Evolutionary conservation across 2,329 filamentous ascomycete species (phyloP).

Genomic region (Sodiomyces alkalinus): DNA sequence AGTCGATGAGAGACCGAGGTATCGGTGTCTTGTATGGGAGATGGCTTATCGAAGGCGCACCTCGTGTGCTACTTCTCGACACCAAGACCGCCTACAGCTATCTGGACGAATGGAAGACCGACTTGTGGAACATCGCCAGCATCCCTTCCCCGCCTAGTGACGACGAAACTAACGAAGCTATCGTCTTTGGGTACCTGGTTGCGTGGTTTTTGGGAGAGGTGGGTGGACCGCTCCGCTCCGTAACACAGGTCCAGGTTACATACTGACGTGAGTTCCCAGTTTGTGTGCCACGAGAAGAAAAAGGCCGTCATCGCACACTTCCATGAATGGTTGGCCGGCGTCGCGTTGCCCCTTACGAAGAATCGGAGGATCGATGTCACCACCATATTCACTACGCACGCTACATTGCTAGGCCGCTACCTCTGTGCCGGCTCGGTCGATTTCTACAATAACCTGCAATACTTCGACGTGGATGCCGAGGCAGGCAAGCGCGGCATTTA

Average conservation of each 20-base stretch:
- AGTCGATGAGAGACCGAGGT: constrained; percentile 84
- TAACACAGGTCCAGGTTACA: too few relatives aligned
- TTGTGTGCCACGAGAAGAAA: constrained; percentile 81
- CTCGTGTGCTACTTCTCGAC: constrained; percentile 84
- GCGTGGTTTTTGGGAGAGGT: constrained; percentile 98
- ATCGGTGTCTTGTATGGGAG: constrained; percentile 83
- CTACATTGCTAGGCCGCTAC: constrained; percentile 86
- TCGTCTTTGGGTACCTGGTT: constrained; percentile 93
- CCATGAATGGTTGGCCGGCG: constrained; percentile 96
- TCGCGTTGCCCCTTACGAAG: constrained; percentile 80
- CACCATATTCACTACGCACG: constrained; percentile 97
- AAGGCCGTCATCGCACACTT: constrained; percentile 94
- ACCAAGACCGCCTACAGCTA: constrained; percentile 85
- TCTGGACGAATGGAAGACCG: constrained; percentile 91
- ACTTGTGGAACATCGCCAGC: constrained; percentile 82
- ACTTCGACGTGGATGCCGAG: constrained; percentile 91
- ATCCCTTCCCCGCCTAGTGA: constrained; percentile 90
- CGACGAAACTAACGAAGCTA: constrained; percentile 91
- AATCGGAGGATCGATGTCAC: constrained; percentile 92
- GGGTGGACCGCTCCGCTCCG: too few relatives aligned
- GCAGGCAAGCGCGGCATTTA: constrained; percentile 97
- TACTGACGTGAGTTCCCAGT: too few relatives aligned
- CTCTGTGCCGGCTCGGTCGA: constrained; percentile 95
- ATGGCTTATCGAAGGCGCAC: constrained; percentile 95
- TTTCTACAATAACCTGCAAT: constrained; percentile 98